Evolutionary conservation across 2,329 filamentous ascomycete genomes (phyloP), one percentile per base, ranked within the genome.

Genomic region (Periconia sp.): DNA sequence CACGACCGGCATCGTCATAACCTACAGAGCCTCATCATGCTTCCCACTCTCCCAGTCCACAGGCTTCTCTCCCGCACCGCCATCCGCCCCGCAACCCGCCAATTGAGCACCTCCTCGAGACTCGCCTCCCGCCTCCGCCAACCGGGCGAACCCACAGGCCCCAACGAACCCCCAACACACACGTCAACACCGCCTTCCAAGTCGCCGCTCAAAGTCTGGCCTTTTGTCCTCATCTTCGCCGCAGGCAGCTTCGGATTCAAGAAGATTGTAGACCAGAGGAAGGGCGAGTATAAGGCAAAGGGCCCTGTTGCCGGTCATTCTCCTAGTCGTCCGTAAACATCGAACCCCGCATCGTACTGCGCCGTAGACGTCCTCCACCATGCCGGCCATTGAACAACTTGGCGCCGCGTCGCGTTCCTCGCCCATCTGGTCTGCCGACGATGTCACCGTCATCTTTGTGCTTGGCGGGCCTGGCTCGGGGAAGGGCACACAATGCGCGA

Each of bases 381-480:
- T 73, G 62, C 66, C 70, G 13, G 70, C 66, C 6, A 70, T 73
- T 53, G 70, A 65, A 21, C 52, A 70, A 13, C 54, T 65, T 59
- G 69, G 63, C 57, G 63, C 61, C 17, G 45, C 55, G 4, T 59
- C 54, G 49, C 86, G 86, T 69, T 66, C 71, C 31, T 74, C 77
- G 40, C 87, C 92, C 4, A 83, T 84, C 64, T 96, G 95, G 80
- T 85, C 83, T 45, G 75, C 86, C 36, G 65, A 83, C 43, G 79
- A 91, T 46, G 89, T 95, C 22, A 94, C 90, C n/a, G 92, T 97
- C 46, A 77, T 99, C 71, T 97, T 96, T 77, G 90, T 97, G 51
- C 90, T 99, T 49, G 92, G 92, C 70, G 94, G 94, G 2, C 94
- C 94, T 11, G 94, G 94, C 54, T 89, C 92, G 52, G 94, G 94